Evolutionary conservation across 2,329 filamentous ascomycete species (phyloP), one percentile per base, ranked within the genome.

Genomic region (Orbilia quercus): DNA sequence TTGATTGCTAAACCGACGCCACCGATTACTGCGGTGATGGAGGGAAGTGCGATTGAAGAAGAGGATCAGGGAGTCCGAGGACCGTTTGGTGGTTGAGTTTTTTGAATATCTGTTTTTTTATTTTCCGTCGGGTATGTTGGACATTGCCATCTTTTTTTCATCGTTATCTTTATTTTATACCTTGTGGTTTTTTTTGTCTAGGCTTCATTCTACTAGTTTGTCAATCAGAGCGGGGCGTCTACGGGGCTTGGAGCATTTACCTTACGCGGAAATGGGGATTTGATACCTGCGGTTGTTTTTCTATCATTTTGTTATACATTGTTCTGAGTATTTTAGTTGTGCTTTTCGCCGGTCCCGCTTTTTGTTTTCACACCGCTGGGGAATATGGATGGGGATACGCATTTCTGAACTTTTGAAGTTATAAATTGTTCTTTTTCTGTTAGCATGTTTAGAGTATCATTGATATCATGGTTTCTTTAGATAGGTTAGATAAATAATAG

Each of bases 31-130:
- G 34, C 36, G 20, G 53, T 50, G 12, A 50, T 55, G 54, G 67
- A 53, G 53, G 67, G 67, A 1, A 72, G 67, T 48, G 67, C 67
- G 20, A 38, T 72, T 34, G 67, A 72, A 25, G 59, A 65, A 57
- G 58, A 40, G n/a, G 53, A 57, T n/a, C n/a, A 36, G 53, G 12
- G 20, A 42, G 51, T 25, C 53, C 53, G 20, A 57, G 53, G 53
- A 44, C 20, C 11, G 11, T 18, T 4, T 22, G 34, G 28, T 53
- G 40, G 18, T 55, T n/a, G n/a, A n/a, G n/a, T n/a, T n/a, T n/a
- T n/a, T 11, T 38, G 48, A 22, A 1, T 14, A 20, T 9, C 23
- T 23, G 7, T 14, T 23, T 64, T 20, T 34, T n/a, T 23, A 12
- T 48, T 28, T 36, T 55, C 9, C 14, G 31, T 57, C 23, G 22